phyloP scores from a whole-genome alignment of 1,139 yeast species.

The Pichia sp. region DNA sequence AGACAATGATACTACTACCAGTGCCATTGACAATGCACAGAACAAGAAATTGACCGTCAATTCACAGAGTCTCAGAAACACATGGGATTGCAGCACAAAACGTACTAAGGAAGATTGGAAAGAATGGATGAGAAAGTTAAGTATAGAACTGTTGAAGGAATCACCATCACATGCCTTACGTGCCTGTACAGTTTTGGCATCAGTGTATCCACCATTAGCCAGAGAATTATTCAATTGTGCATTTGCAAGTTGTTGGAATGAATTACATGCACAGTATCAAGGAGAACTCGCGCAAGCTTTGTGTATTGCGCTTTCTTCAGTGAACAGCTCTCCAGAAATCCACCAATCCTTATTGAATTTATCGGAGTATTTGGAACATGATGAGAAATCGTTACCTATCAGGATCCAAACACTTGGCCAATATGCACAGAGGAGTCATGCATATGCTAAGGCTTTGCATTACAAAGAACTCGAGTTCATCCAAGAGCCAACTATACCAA shows the following conservation, averaged over 20 bases:
- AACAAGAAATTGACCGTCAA: slow-evolving; percentile 69
- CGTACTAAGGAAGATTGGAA: slow-evolving; percentile 96
- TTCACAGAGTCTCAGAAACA: slow-evolving; percentile 65
- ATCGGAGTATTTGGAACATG: slow-evolving; percentile 97
- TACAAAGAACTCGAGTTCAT: slow-evolving; percentile 93
- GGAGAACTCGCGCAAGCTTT: slow-evolving; percentile 84
- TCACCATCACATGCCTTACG: slow-evolving; percentile 93
- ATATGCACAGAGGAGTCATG: slow-evolving; percentile 93
- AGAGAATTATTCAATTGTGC: slow-evolving; percentile 90
- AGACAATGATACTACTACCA: slow-evolving; percentile 47
- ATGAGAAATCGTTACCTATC: slow-evolving; percentile 88
- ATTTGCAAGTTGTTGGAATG: slow-evolving; percentile 95
- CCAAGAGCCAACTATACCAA: slow-evolving; percentile 87
- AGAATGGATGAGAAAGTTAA: slow-evolving; percentile 88
- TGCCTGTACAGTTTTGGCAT: slow-evolving; percentile 88
- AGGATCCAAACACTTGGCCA: slow-evolving; percentile 84
- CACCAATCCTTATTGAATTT: slow-evolving; percentile 82
- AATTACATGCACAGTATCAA: slow-evolving; percentile 83
- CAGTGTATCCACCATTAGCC: slow-evolving; percentile 83
- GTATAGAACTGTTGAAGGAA: slow-evolving; percentile 81
- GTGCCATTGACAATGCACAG: slow-evolving; percentile 49
- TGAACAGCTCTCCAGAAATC: slow-evolving; percentile 93
- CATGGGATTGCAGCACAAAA: slow-evolving; percentile 91
- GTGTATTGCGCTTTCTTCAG: slow-evolving; percentile 80
- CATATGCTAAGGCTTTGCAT: slow-evolving; percentile 94